Base-by-base conservation (phyloP, 176 grass and related monocot genomes). In the Areca catechu region DNA sequence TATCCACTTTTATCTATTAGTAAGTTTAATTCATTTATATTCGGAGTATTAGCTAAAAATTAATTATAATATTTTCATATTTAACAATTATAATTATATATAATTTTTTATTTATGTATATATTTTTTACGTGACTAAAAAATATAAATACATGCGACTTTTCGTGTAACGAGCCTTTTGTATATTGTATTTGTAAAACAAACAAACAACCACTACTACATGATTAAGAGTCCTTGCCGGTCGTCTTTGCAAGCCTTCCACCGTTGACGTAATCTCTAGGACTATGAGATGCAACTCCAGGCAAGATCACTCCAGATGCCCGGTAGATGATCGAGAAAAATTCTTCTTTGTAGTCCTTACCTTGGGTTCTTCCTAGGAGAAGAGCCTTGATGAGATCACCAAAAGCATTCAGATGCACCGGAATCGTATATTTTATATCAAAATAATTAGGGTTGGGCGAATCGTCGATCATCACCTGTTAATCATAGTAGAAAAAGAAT, bases 371-470 rank as follows among this genome's bases (percentile, higher is more conserved):
- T 70, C 86, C 59, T 3, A 90, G 30, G 37, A 73, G 69, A 0
- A 81, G 43, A 1, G 73, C 92, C 70, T 79, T 90, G 50, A 91
- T 12, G 10, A 97, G 71, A 34, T 90, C 86, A 0, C 74, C 74
- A 25, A 61, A 69, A 3, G 80, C 83, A 22, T 70, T 71, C 4
- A 61, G 52, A 18, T 90, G 88, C 76, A 79, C 75, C 43, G 56
- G 67, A 15, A 79, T 23, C 27, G 81, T 10, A 58, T 62, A 87
- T 52, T 6, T 22, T 0, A 76, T 64, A 59, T 83, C 74, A 14
- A 97, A 75, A 77, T 84, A 97, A 25, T 97, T 97, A 1, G 60
- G 63, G 53, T 97, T 78, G 4, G 92, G 92, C 16, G 4, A 78
- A 54, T 91, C 87, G 0, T 77, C 82, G 16, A 82, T 69, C 17